Conservation (phyloP, 2,329 filamentous ascomycete genomes). For the Fusarium scirpi region DNA sequence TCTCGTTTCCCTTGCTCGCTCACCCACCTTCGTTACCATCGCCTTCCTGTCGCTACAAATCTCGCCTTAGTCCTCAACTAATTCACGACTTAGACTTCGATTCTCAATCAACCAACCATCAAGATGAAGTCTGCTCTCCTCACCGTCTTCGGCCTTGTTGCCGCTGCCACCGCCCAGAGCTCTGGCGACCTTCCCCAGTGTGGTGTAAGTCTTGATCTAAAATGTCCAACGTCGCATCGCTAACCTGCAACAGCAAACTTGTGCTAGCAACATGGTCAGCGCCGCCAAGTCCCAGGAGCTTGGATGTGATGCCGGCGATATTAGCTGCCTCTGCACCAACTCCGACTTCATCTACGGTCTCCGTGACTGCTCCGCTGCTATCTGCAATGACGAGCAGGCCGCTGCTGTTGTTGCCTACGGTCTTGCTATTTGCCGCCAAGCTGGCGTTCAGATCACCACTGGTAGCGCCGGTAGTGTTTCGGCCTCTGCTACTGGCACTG, state of each 20-base stretch:
- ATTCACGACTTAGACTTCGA: constrained; percentile 25
- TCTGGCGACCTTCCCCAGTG: constrained; percentile 60
- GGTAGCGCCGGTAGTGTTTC: constrained; percentile 38
- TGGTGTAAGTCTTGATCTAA: constrained; percentile 59
- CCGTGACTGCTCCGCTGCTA: constrained; percentile 62
- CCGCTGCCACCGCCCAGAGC: constrained; percentile 57
- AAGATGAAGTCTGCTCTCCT: constrained; percentile 66
- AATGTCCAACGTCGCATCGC: background rate
- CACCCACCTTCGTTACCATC: constrained; percentile 19
- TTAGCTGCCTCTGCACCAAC: constrained; percentile 62
- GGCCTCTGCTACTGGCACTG: constrained; percentile 37
- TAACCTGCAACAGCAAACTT: constrained; percentile 57
- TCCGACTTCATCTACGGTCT: constrained; percentile 62
- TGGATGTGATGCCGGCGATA: constrained; percentile 58
- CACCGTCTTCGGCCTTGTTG: constrained; percentile 57
- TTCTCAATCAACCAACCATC: constrained; percentile 43
- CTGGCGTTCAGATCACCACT: constrained; percentile 54
- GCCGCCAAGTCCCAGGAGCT: constrained; percentile 57
- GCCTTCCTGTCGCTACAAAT: constrained; percentile 21
- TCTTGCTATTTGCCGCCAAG: constrained; percentile 54
- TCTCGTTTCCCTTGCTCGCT: constrained; percentile 13
- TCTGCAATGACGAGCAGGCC: constrained; percentile 55
- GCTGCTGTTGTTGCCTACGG: constrained; percentile 55
- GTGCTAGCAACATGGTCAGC: constrained; percentile 63
- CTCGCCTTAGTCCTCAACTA: constrained; percentile 16